These are phyloP conservation scores for Neurospora tetrasperma DNA, from an alignment of 495 filamentous ascomycete species.

Conservation along the genomic window DNA sequence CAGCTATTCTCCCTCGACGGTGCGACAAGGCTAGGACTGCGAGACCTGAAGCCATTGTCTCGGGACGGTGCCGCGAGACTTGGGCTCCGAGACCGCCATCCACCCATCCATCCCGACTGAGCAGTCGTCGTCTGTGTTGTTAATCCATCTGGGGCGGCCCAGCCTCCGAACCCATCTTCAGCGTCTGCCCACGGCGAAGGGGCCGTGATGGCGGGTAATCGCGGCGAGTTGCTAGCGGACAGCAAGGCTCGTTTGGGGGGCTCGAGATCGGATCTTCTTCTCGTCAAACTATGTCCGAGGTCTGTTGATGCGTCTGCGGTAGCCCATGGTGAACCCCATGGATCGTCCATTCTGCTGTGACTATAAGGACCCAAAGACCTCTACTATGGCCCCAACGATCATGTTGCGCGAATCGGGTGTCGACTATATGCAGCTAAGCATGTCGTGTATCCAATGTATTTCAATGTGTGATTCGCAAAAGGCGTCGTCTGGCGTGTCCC, in stretches of 20 bases:
- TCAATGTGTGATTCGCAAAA: not conserved
- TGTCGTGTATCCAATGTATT: not conserved
- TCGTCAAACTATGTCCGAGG: slow-evolving; percentile 19
- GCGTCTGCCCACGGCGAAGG: slow-evolving; percentile 38
- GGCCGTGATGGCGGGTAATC: slow-evolving; percentile 18
- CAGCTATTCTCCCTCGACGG: slow-evolving; percentile 28
- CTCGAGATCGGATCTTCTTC: slow-evolving; percentile 27
- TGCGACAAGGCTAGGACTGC: slow-evolving; percentile 23
- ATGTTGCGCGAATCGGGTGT: slow-evolving; percentile 13
- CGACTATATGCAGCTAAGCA: slow-evolving; percentile 7
- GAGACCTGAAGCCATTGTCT: slow-evolving; percentile 16
- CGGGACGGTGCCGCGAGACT: slow-evolving; percentile 22
- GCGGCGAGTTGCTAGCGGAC: slow-evolving; percentile 23
- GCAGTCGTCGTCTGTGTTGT: not conserved
- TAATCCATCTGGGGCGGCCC: slow-evolving; percentile 20
- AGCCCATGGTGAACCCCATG: slow-evolving; percentile 45
- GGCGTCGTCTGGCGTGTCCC: not conserved
- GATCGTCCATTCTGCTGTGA: slow-evolving; percentile 42
- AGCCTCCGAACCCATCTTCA: slow-evolving; percentile 33
- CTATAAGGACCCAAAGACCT: not conserved
- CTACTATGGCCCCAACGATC: slow-evolving; percentile 12
- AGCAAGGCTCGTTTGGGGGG: slow-evolving; percentile 37
- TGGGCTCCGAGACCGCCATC: slow-evolving; percentile 22
- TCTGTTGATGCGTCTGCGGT: slow-evolving; percentile 26
- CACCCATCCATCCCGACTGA: slow-evolving; percentile 28